Evolutionary conservation across 257 asterid genomes (phyloP), one percentile per base, ranked within the genome.

Genomic region (Rauvolfia tetraphylla): DNA sequence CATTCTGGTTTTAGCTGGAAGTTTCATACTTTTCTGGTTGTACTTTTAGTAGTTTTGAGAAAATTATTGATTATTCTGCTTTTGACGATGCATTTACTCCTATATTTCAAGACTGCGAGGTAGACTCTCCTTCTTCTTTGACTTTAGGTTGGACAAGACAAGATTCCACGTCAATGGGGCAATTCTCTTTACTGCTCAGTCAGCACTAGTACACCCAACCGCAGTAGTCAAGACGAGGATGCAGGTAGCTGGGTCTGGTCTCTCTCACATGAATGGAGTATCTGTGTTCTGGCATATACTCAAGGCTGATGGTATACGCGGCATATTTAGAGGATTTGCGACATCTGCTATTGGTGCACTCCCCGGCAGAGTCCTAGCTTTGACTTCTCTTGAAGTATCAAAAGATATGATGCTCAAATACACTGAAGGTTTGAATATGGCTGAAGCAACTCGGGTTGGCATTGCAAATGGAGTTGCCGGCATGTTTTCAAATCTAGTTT

Each of bases 361-460:
- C 87, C 98, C 98, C 17, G 98, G 98, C 58, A 88, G 98, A 80
- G 97, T 94, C 79, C 85, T 94, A 68, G 90, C 92, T 76, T 84
- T 94, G 79, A 94, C 98, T 67, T 90, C 98, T 72, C 96, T 94
- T 57, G 98, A 94, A 84, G 73, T 92, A 79, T 79, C 97, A 22
- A 94, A 94, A 86, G 93, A 94, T 77, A 83, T 86, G 87, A 84
- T 88, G 58, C 81, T 90, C 72, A 92, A 86, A 80, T 88, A 88
- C 80, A 89, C 95, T 5, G 79, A 83, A 82, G 85, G 77, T 71
- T 78, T 90, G 31, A 77, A 84, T 82, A 85, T 92, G 88, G 88
- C 98, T 0, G 98, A 92, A 81, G 90, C 98, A 62, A 92, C 97
- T 57, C 89, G 96, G 13, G 76, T 87, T 13, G 98, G 93, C 42